A percentile compares a stretch with the other conserved stretches of the same genome.
Evolutionary conservation across 2,329 filamentous ascomycete genomes (phyloP).

Genomic region (Aureobasidium uvarum): DNA sequence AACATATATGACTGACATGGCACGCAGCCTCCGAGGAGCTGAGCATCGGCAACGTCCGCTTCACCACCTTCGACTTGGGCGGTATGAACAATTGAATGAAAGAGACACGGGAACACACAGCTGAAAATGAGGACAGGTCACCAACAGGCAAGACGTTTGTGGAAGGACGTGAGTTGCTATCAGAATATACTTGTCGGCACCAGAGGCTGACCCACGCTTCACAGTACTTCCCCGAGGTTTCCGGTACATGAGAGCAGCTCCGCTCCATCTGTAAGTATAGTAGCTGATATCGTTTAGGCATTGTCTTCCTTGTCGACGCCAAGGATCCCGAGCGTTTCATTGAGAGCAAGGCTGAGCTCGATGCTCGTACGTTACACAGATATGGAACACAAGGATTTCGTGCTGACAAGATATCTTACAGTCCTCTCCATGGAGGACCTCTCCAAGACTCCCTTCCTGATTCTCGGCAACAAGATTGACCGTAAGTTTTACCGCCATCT

Average conservation of each 20-base stretch:
- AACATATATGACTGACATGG: constrained; percentile 8
- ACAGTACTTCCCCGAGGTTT: constrained; percentile 87
- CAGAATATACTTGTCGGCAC: not conserved
- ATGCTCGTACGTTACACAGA: constrained; percentile 49
- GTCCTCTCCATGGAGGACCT: constrained; percentile 97
- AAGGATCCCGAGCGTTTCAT: constrained; percentile 93
- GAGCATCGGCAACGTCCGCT: constrained; percentile 74
- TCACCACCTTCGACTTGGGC: constrained; percentile 91
- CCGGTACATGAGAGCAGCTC: constrained; percentile 63
- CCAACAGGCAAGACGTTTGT: constrained; percentile 90
- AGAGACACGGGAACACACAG: constrained; percentile 7
- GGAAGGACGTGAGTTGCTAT: constrained; percentile 64
- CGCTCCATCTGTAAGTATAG: not conserved
- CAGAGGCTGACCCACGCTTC: not conserved
- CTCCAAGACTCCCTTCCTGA: constrained; percentile 88
- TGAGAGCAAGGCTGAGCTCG: constrained; percentile 96
- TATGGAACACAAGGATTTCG: not conserved
- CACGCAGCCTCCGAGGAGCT: constrained; percentile 81
- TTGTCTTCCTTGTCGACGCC: constrained; percentile 96
- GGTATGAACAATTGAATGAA: constrained; percentile 46
- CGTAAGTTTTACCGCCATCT: constrained; percentile 39
- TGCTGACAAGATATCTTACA: constrained; percentile 37
- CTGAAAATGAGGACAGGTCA: constrained; percentile 47
- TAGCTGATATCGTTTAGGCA: constrained; percentile 54
- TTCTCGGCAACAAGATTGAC: constrained; percentile 99